Evolutionary conservation across 495 filamentous ascomycete genomes (phyloP).

Genomic region (Amniculicola lignicola): DNA sequence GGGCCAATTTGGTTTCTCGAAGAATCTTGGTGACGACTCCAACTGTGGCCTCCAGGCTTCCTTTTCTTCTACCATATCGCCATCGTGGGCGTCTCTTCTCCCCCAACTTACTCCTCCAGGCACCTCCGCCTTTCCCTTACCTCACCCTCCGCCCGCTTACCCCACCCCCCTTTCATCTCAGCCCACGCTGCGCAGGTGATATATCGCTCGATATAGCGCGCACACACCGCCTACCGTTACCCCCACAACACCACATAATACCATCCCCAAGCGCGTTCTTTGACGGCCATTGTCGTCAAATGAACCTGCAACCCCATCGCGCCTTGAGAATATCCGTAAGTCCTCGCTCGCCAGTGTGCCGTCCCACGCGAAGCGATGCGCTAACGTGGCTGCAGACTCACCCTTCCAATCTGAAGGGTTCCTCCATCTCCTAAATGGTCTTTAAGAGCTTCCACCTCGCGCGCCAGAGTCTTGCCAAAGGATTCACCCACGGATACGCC

Average conservation of each 20-base stretch:
- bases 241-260: not conserved
- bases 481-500: slow-evolving; percentile 94
- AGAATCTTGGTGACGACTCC: slow-evolving; percentile 11
- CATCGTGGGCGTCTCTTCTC: slow-evolving; percentile 19
- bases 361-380: not conserved
- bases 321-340: slow-evolving; percentile 52
- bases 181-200: not conserved
- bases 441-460: slow-evolving; percentile 86
- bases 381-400: slow-evolving; percentile 39
- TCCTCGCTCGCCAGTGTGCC: not conserved
- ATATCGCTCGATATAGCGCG: too few relatives aligned
- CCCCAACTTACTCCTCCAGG: not conserved
- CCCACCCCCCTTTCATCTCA: not conserved
- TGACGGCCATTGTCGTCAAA: slow-evolving; percentile 59
- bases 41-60: slow-evolving; percentile 8
- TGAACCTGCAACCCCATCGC: slow-evolving; percentile 59
- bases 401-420: slow-evolving; percentile 47
- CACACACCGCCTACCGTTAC: not conserved
- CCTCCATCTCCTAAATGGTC: slow-evolving; percentile 68
- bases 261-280: slow-evolving; percentile 53
- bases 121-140: too few relatives aligned
- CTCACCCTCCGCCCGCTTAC: not conserved
- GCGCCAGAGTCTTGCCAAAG: slow-evolving; percentile 93
- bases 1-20: slow-evolving; percentile 3
- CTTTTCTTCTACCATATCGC: slow-evolving; percentile 19